Conservation (phyloP, 2,329 filamentous ascomycete species). For the Aspergillus fischeri region DNA sequence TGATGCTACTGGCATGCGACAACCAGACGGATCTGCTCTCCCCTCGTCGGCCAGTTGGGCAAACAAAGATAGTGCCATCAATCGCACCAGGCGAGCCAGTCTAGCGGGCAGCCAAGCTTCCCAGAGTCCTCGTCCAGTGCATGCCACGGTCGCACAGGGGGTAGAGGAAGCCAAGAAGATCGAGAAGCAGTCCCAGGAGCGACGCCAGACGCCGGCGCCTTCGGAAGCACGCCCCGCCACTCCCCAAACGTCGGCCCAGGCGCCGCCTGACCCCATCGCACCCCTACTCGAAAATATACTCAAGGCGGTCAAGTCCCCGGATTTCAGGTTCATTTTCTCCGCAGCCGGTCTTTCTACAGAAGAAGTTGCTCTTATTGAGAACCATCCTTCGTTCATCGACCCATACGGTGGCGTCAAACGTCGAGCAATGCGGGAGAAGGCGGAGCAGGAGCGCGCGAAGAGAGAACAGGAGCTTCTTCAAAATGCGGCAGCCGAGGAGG, state of each 20-base stretch:
- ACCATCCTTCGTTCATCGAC: constrained; percentile 77
- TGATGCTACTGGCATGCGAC: constrained; percentile 58
- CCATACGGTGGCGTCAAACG: constrained; percentile 76
- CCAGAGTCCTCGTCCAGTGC: constrained; percentile 67
- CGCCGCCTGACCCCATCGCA: constrained; percentile 21
- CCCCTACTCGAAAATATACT: constrained; percentile 40
- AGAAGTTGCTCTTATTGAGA: constrained; percentile 49
- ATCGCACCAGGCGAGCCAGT: constrained; percentile 66
- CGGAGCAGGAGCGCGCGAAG: constrained; percentile 56
- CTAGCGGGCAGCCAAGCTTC: constrained; percentile 76
- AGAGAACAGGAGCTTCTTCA: constrained; percentile 53
- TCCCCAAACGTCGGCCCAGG: constrained; percentile 14
- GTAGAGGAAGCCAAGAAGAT: constrained; percentile 31
- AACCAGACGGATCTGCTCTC: constrained; percentile 79
- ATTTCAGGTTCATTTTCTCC: constrained; percentile 55
- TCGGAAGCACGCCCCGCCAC: constrained; percentile 18
- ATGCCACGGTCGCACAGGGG: constrained; percentile 40
- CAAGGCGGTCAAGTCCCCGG: constrained; percentile 44
- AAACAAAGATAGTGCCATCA: constrained; percentile 59
- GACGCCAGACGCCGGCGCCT: constrained; percentile 22
- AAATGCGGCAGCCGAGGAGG: constrained; percentile 58
- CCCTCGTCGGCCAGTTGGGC: constrained; percentile 95
- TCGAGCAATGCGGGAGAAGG: constrained; percentile 68
- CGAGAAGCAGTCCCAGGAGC: constrained; percentile 31
- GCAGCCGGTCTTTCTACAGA: constrained; percentile 43